These are phyloP conservation scores for Pseudovirgaria hyperparasitica DNA, from an alignment of 2,329 filamentous ascomycete genomes.

Conservation along the genomic window DNA sequence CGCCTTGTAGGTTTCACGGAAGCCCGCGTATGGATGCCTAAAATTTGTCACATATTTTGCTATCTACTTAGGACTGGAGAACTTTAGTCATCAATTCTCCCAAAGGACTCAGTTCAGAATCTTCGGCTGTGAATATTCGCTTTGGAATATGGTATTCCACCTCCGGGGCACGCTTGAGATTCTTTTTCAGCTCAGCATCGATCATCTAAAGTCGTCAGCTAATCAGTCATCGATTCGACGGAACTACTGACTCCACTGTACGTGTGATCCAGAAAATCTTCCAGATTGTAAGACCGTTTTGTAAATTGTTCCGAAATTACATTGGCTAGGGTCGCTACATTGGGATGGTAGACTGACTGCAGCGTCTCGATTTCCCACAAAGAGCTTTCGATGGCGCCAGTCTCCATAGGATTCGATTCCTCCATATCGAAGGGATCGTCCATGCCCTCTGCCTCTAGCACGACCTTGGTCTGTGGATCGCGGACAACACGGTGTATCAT, in stretches of 20 bases:
- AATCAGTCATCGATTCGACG: background rate
- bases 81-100: constrained; percentile 20
- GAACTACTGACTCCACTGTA: constrained; percentile 57
- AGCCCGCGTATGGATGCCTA: no score
- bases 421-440: constrained; percentile 65
- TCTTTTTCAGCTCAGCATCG: constrained; percentile 70
- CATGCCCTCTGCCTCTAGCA: constrained; percentile 49
- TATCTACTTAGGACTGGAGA: no score
- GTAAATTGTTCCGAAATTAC: constrained; percentile 96
- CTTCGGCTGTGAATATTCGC: constrained; percentile 50
- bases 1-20: no score
- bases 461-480: constrained; percentile 43
- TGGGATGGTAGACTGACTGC: constrained; percentile 90
- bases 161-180: constrained; percentile 73
- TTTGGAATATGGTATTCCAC: constrained; percentile 93
- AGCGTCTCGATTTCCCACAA: constrained; percentile 91
- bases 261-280: constrained; percentile 93
- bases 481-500: constrained; percentile 76
- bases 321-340: constrained; percentile 84
- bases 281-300: constrained; percentile 86
- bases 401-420: constrained; percentile 74
- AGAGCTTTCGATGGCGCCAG: constrained; percentile 77
- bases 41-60: no score
- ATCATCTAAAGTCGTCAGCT: constrained; percentile 46
- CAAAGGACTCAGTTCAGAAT: constrained; percentile 14